Conservation (phyloP, 1,284 basidiomycete genomes). For the Boletus chippewaensis region DNA sequence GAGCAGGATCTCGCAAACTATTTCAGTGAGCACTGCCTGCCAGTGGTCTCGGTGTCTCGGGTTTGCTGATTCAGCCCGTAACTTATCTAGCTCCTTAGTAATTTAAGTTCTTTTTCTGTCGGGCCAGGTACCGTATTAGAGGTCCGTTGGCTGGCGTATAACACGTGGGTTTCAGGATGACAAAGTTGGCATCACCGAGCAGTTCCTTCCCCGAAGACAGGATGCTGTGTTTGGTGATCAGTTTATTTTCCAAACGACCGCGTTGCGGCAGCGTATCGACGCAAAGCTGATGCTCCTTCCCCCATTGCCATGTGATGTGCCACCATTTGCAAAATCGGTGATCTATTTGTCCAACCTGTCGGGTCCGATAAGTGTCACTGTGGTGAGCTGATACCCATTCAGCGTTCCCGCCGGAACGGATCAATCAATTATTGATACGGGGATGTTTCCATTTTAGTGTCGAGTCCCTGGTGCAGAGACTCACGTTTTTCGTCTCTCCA, state of each 20-base stretch:
- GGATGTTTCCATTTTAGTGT: conserved; percentile 14
- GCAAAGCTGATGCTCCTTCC: conserved; percentile 27
- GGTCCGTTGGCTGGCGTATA: conserved; percentile 15
- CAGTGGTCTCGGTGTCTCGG: not conserved
- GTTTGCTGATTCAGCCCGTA: conserved; percentile 1
- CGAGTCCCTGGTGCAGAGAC: conserved; percentile 24
- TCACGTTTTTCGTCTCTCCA: conserved; percentile 28
- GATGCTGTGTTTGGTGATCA: conserved; percentile 30
- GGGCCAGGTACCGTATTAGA: conserved; percentile 11
- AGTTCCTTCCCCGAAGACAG: conserved; percentile 28
- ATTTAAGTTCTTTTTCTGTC: conserved; percentile 18
- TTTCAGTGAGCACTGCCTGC: conserved; percentile 23
- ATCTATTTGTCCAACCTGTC: conserved; percentile 29
- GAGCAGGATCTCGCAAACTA: conserved; percentile 31
- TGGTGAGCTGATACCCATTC: conserved; percentile 19
- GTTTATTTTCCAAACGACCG: conserved; percentile 25
- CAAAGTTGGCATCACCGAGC: conserved; percentile 22
- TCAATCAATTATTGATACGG: conserved; percentile 6
- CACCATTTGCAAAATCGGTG: conserved; percentile 32
- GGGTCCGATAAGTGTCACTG: conserved; percentile 21
- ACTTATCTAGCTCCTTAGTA: conserved; percentile 24
- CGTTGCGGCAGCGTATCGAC: conserved; percentile 19
- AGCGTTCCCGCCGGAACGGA: not conserved
- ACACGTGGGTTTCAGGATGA: conserved; percentile 16
- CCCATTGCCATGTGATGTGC: conserved; percentile 23